Evolutionary conservation across 139 green algal species (phyloP).

Genomic region (Chlamydomonas incerta): DNA sequence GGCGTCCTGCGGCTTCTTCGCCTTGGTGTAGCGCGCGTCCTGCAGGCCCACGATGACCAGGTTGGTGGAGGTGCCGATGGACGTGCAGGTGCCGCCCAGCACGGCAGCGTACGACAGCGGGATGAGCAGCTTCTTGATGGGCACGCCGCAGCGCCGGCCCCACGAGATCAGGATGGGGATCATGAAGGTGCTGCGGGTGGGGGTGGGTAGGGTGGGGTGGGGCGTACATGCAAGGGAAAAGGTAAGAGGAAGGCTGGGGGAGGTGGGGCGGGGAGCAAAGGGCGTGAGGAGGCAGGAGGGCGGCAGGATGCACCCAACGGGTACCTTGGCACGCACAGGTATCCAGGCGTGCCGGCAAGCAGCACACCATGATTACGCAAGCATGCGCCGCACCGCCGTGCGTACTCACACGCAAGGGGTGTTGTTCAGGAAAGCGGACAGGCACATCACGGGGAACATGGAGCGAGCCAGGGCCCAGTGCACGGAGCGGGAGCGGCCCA

Average conservation of each 20-base stretch:
- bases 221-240: no score
- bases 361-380: no score
- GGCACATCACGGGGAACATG: slow-evolving; percentile 63
- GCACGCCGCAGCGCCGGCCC: slow-evolving; percentile 1
- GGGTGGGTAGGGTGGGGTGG: no score
- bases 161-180: slow-evolving; percentile 65
- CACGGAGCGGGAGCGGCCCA: slow-evolving; percentile 35
- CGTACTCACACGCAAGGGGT: neutral
- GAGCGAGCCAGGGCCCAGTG: slow-evolving; percentile 33
- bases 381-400: no score
- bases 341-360: no score
- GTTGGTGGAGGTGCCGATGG: slow-evolving; percentile 84
- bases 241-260: no score
- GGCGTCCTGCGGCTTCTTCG: neutral
- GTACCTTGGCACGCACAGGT: no score
- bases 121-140: slow-evolving; percentile 70
- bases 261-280: no score
- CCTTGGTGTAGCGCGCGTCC: no score
- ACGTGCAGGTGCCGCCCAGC: slow-evolving; percentile 78
- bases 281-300: no score
- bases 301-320: no score
- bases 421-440: slow-evolving; percentile 74
- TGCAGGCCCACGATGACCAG: neutral
- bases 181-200: slow-evolving; percentile 34
- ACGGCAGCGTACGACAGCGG: slow-evolving; percentile 77